Evolutionary conservation across 1,139 yeast genomes (phyloP).

Genomic region (Diutina rugosa): DNA sequence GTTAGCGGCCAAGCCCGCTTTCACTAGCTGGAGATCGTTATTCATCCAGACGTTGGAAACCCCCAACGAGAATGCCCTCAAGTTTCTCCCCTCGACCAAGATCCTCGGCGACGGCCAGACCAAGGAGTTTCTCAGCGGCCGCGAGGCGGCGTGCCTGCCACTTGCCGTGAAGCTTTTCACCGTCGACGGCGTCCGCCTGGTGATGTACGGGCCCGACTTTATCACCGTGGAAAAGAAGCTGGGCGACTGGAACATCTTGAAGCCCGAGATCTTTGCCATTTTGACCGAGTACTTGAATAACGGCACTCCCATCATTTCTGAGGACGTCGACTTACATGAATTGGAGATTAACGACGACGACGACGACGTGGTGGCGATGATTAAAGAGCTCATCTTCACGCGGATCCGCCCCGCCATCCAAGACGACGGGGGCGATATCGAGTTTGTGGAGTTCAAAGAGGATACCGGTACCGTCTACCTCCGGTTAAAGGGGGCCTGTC

Average conservation of each 20-base stretch:
- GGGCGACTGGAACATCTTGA: slow-evolving; percentile 61
- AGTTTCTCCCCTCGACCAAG: slow-evolving; percentile 32
- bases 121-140: slow-evolving; percentile 38
- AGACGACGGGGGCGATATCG: slow-evolving; percentile 79
- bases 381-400: slow-evolving; percentile 85
- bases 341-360: slow-evolving; percentile 36
- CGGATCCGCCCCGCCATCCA: slow-evolving; percentile 90
- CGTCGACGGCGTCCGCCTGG: slow-evolving; percentile 37
- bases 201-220: slow-evolving; percentile 50
- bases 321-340: slow-evolving; percentile 17
- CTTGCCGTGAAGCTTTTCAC: slow-evolving; percentile 39
- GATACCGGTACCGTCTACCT: slow-evolving; percentile 54
- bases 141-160: slow-evolving; percentile 45
- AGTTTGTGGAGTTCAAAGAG: slow-evolving; percentile 53
- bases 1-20: neutral
- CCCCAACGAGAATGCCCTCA: slow-evolving; percentile 35
- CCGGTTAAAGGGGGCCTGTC: slow-evolving; percentile 65
- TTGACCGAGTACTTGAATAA: slow-evolving; percentile 73
- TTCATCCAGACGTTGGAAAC: slow-evolving; percentile 17
- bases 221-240: slow-evolving; percentile 69
- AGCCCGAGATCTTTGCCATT: slow-evolving; percentile 80
- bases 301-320: slow-evolving; percentile 46
- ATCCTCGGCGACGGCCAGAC: slow-evolving; percentile 34
- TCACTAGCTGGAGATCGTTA: slow-evolving; percentile 3
- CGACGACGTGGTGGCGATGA: slow-evolving; percentile 68